These are phyloP conservation scores for Arabidopsis hybrid DNA, from an alignment of 441 rosid species.

Conservation along the genomic window DNA sequence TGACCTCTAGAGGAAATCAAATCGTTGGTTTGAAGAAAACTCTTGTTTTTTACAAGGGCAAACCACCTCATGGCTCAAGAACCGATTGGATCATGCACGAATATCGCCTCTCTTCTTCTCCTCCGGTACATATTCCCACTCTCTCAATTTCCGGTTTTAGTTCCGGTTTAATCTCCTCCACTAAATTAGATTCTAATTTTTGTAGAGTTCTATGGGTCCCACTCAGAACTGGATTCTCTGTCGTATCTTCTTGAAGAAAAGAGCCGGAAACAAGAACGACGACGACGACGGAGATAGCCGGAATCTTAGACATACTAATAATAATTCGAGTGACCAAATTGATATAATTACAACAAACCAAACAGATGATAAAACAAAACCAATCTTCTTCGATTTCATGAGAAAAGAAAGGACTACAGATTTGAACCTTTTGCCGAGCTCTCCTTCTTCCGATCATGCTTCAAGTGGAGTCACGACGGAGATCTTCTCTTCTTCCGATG, in stretches of 20 bases:
- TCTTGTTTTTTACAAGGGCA: slow-evolving; percentile 93
- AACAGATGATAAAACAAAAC: slow-evolving; percentile 46
- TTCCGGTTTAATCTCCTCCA: slow-evolving; percentile 25
- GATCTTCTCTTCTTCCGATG: slow-evolving; percentile 52
- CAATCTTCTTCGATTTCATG: slow-evolving; percentile 85
- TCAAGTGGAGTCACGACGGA: slow-evolving; percentile 73
- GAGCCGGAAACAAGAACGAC: slow-evolving; percentile 59
- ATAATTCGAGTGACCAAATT: slow-evolving; percentile 29
- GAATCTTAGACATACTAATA: slow-evolving; percentile 41
- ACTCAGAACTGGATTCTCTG: slow-evolving; percentile 90
- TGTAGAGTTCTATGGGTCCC: slow-evolving; percentile 56
- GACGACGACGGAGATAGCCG: slow-evolving; percentile 52
- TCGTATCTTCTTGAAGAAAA: slow-evolving; percentile 89
- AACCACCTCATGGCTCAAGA: slow-evolving; percentile 83
- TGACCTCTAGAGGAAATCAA: slow-evolving; percentile 61
- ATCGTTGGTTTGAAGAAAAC: slow-evolving; percentile 95
- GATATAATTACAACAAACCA: slow-evolving; percentile 29
- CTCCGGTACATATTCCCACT: slow-evolving; percentile 45
- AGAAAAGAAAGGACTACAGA: slow-evolving; percentile 59
- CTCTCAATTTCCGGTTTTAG: slow-evolving; percentile 45
- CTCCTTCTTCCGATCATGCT: slow-evolving; percentile 64
- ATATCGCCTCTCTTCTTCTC: slow-evolving; percentile 67
- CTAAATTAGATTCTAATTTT: slow-evolving; percentile 12
- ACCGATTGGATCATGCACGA: slow-evolving; percentile 99
- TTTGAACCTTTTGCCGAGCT: slow-evolving; percentile 69